Conservation (phyloP, 2,329 filamentous ascomycete species). For the Sclerotinia borealis region DNA sequence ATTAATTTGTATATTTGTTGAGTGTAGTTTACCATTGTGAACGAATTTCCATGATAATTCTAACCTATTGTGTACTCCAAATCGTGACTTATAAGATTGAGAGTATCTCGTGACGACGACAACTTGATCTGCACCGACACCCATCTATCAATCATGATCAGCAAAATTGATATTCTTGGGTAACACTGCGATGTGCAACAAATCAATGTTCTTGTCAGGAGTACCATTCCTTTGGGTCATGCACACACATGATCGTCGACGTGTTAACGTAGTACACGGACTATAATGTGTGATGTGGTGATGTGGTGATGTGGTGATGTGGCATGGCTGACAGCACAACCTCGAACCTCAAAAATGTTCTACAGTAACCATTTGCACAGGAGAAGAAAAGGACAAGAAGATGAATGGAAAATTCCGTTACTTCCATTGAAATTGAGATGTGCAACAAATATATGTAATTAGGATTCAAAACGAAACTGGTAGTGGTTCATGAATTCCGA, state of each 20-base stretch:
- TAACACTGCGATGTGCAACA: constrained; percentile 5
- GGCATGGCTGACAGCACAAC: background rate
- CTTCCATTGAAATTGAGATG: background rate
- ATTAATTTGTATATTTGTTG: background rate
- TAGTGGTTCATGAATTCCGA: background rate
- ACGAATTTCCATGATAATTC: background rate
- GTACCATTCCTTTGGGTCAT: background rate
- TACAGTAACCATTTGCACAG: background rate
- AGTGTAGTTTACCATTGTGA: too few species aligned
- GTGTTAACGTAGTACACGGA: background rate
- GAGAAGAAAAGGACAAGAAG: background rate
- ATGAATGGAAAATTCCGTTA: background rate
- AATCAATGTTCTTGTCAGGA: background rate
- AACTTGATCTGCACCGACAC: background rate
- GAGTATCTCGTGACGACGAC: background rate
- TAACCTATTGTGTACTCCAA: background rate
- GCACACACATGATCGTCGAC: background rate
- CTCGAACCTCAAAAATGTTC: background rate
- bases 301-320: too few species aligned
- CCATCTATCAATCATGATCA: background rate
- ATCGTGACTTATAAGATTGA: background rate
- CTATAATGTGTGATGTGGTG: too few species aligned
- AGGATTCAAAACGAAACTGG: background rate
- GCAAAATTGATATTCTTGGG: constrained; percentile 4
- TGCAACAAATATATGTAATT: background rate